Conservation (phyloP, 805 yeast genomes). For the Nakazawaea peltata region DNA sequence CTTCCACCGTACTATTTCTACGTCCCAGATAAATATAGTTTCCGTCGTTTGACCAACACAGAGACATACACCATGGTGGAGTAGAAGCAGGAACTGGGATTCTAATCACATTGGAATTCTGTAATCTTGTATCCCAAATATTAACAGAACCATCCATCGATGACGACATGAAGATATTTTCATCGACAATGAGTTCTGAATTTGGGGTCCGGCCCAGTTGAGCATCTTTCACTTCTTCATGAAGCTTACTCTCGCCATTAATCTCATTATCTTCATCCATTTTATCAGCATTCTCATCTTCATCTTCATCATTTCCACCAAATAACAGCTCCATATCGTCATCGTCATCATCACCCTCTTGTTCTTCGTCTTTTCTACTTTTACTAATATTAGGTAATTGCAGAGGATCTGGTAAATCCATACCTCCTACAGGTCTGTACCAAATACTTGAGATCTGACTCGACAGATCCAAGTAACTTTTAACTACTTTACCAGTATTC, state of each 20-base stretch:
- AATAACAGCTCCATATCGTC: conserved; percentile 38
- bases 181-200: conserved; percentile 11
- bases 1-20: conserved; percentile 82
- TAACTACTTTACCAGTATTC: conserved; percentile 28
- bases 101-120: conserved; percentile 14
- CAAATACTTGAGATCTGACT: conserved; percentile 79
- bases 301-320: conserved; percentile 27
- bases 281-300: conserved; percentile 29
- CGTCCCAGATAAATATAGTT: conserved; percentile 76
- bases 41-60: conserved; percentile 86
- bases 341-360: too few species aligned
- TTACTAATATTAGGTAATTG: conserved; percentile 15
- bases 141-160: conserved; percentile 76
- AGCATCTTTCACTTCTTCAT: too few species aligned
- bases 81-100: conserved; percentile 47
- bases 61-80: conserved; percentile 93
- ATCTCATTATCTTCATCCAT: conserved; percentile 15
- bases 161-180: conserved; percentile 63
- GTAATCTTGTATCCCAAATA: conserved; percentile 71
- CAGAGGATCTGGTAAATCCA: conserved; percentile 30
- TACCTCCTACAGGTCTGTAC: conserved; percentile 54
- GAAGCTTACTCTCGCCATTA: too few species aligned
- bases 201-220: not conserved
- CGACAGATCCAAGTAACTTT: not conserved
- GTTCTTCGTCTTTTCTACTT: conserved; percentile 7